Evolutionary conservation across 371 early-diverging fungal genomes (phyloP).

Genomic region (Neoconidiobolus thromboides): DNA sequence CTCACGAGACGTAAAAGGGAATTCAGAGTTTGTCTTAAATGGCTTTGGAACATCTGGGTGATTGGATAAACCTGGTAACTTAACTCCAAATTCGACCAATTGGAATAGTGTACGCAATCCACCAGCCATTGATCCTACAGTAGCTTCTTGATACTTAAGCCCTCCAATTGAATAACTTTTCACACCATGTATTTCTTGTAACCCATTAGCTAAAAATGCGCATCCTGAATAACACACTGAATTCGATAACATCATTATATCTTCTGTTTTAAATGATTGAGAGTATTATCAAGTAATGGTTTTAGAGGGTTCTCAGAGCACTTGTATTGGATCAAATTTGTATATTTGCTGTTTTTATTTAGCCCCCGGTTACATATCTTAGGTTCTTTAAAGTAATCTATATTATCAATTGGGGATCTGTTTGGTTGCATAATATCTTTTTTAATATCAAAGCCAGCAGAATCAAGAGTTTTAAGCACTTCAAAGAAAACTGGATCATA

Average conservation of each 20-base stretch:
- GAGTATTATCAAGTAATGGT: neutral
- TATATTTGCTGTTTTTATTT: neutral
- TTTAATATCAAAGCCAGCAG: too few species aligned
- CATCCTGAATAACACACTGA: neutral
- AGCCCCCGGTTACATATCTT: neutral
- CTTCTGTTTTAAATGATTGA: neutral
- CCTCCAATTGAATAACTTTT: neutral
- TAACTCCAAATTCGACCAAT: too few species aligned
- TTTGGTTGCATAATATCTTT: neutral
- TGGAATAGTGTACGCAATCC: neutral
- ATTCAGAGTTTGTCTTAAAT: neutral
- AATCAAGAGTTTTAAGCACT: neutral
- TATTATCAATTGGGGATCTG: neutral
- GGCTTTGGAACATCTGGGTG: neutral
- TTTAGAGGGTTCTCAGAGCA: neutral
- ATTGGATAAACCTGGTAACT: neutral
- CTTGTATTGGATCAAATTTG: neutral
- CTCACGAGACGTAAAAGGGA: neutral
- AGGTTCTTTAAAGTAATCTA: neutral
- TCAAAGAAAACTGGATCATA: neutral
- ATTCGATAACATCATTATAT: neutral
- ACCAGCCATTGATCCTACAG: neutral
- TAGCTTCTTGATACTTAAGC: neutral
- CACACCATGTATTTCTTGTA: neutral
- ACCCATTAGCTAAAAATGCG: neutral